phyloP scores from a whole-genome alignment of 768 basidiomycete genomes.

The Punctularia strigosozonata region DNA sequence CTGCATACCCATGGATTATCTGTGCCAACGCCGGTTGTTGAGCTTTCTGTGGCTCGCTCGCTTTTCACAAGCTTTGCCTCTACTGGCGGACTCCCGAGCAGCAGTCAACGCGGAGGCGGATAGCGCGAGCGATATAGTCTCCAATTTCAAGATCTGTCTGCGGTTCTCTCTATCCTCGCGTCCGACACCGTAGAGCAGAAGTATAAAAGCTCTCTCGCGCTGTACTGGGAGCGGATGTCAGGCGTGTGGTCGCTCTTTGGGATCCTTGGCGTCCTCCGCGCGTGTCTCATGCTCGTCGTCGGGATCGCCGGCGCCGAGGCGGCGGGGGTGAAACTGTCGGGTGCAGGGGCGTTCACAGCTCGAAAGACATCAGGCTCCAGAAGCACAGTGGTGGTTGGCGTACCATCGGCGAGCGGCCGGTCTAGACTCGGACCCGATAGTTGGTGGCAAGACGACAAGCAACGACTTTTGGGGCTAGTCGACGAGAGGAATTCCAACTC shows the following conservation, averaged over 20 bases:
- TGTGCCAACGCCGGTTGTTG: too few species aligned
- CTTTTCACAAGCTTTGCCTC: too few species aligned
- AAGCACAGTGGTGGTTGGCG: neutral
- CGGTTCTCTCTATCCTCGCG: neutral
- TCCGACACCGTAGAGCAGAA: neutral
- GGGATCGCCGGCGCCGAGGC: neutral
- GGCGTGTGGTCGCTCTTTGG: neutral
- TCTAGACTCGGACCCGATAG: neutral
- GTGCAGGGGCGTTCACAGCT: neutral
- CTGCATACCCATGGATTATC: too few species aligned
- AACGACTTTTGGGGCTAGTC: neutral
- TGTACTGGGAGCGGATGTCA: neutral
- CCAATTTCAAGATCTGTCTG: neutral
- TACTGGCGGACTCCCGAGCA: too few species aligned
- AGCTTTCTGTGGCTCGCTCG: too few species aligned
- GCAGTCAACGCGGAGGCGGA: too few species aligned
- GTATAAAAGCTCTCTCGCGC: neutral
- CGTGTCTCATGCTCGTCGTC: neutral
- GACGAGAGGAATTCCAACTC: neutral
- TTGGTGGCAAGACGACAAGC: neutral
- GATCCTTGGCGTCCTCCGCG: neutral
- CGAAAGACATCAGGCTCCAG: neutral
- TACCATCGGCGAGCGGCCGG: too few species aligned
- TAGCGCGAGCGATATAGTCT: neutral
- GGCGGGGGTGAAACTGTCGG: neutral